These are phyloP conservation scores for Lipomyces yamadae DNA, from an alignment of 805 yeast species.

Conservation along the genomic window DNA sequence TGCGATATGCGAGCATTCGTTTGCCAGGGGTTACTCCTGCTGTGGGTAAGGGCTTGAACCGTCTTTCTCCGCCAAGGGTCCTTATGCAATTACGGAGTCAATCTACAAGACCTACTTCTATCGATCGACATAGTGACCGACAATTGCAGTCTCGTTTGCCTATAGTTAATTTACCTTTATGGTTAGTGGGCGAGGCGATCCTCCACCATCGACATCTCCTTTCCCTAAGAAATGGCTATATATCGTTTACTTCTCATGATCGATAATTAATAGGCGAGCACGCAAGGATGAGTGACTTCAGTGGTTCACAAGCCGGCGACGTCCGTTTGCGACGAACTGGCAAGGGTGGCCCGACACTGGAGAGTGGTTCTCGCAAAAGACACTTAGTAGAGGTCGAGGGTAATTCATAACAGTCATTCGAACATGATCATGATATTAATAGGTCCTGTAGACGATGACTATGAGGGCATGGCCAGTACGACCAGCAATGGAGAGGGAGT, in stretches of 20 bases:
- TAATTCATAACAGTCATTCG: background rate
- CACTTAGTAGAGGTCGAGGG: background rate
- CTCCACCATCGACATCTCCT: too few relatives aligned
- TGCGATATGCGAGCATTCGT: too few relatives aligned
- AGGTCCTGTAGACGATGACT: background rate
- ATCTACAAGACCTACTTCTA: too few relatives aligned
- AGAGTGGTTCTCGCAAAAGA: background rate
- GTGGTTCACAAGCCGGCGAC: background rate
- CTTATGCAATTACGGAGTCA: too few relatives aligned
- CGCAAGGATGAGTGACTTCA: conserved; percentile 1
- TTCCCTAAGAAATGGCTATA: background rate
- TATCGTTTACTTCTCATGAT: background rate
- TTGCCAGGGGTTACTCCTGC: too few relatives aligned
- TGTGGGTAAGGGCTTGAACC: too few relatives aligned
- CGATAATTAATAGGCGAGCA: background rate
- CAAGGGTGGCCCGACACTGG: background rate
- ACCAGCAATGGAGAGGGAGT: background rate
- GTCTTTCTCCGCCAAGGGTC: too few relatives aligned
- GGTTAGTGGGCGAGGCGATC: too few relatives aligned
- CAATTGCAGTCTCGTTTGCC: background rate
- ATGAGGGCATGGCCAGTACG: background rate
- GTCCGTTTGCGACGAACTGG: background rate
- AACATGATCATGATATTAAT: background rate
- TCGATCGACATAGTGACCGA: background rate
- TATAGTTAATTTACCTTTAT: too few relatives aligned